These are phyloP conservation scores for Forsythia viridissima DNA, from an alignment of 257 asterid species.

Conservation along the genomic window DNA sequence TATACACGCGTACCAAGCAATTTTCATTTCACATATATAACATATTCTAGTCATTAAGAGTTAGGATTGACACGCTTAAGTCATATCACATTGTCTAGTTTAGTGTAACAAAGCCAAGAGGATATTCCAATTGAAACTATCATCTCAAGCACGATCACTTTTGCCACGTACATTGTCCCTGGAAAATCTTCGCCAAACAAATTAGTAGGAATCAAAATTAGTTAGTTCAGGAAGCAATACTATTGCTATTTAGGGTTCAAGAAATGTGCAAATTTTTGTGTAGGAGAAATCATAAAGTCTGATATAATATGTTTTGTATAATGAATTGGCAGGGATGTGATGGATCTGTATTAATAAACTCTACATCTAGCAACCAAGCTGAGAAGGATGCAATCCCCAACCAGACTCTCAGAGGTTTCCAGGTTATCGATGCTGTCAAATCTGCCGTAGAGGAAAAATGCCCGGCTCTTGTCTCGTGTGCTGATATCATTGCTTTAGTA, in stretches of 20 bases:
- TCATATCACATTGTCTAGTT: too few relatives aligned
- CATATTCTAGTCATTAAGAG: too few relatives aligned
- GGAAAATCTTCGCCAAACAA: neutral
- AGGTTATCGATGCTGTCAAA: constrained; percentile 66
- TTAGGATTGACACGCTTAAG: too few relatives aligned
- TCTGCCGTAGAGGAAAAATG: constrained; percentile 52
- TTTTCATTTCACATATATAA: too few relatives aligned
- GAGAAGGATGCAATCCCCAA: constrained; percentile 65
- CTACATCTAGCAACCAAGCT: constrained; percentile 44
- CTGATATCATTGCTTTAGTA: constrained; percentile 63
- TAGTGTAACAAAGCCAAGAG: too few relatives aligned
- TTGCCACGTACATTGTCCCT: too few relatives aligned
- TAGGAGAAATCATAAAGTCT: neutral
- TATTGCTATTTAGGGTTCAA: neutral
- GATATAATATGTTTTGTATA: neutral
- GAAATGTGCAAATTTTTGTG: neutral
- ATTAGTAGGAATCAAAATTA: neutral
- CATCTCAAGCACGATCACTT: too few relatives aligned
- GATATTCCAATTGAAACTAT: too few relatives aligned
- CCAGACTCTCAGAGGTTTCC: constrained; percentile 54
- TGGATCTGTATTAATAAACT: constrained; percentile 57
- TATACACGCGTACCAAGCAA: too few relatives aligned
- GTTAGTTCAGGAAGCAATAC: neutral
- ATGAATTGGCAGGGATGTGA: constrained; percentile 57
- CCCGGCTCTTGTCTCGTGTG: constrained; percentile 63